These are phyloP conservation scores for Aureobasidium namibiae DNA, from an alignment of 2,329 filamentous ascomycete genomes.

Conservation along the genomic window DNA sequence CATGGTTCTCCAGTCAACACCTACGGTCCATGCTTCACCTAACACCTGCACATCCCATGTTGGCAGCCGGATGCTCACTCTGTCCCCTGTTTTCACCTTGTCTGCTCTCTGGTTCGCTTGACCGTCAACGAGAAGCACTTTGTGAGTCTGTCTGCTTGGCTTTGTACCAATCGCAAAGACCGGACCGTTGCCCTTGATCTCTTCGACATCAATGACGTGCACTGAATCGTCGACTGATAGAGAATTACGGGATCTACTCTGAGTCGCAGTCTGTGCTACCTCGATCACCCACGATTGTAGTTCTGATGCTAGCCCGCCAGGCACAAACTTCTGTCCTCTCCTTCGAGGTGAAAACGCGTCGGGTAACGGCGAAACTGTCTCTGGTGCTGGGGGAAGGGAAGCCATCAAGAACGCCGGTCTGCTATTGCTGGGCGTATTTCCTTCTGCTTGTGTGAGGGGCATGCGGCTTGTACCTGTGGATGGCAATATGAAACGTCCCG, in stretches of 20 bases:
- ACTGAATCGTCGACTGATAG: slow-evolving; percentile 21
- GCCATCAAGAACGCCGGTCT: slow-evolving; percentile 34
- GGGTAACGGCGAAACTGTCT: slow-evolving; percentile 33
- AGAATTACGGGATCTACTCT: slow-evolving; percentile 19
- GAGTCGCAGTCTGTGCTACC: slow-evolving; percentile 23
- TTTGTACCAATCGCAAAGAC: slow-evolving; percentile 16
- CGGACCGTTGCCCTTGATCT: slow-evolving; percentile 10
- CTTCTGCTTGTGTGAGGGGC: background rate
- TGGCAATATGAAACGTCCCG: slow-evolving; percentile 10
- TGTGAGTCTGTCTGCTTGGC: slow-evolving; percentile 13
- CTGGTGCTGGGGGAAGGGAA: slow-evolving; percentile 23
- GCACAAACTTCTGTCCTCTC: slow-evolving; percentile 40
- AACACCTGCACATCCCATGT: slow-evolving; percentile 34
- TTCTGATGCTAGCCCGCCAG: slow-evolving; percentile 41
- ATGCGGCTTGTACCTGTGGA: background rate
- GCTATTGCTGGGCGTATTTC: slow-evolving; percentile 16
- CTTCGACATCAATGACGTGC: slow-evolving; percentile 17
- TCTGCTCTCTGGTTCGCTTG: slow-evolving; percentile 18
- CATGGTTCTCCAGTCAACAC: slow-evolving; percentile 32
- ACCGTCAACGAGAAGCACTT: slow-evolving; percentile 18
- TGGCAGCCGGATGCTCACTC: slow-evolving; percentile 32
- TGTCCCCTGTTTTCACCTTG: slow-evolving; percentile 20
- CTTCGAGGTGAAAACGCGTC: slow-evolving; percentile 48
- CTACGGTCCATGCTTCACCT: slow-evolving; percentile 30
- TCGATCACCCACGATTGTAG: slow-evolving; percentile 46